Base-by-base conservation (phyloP, 1,284 basidiomycete genomes). In the Erythrobasidium hasegawianum region DNA sequence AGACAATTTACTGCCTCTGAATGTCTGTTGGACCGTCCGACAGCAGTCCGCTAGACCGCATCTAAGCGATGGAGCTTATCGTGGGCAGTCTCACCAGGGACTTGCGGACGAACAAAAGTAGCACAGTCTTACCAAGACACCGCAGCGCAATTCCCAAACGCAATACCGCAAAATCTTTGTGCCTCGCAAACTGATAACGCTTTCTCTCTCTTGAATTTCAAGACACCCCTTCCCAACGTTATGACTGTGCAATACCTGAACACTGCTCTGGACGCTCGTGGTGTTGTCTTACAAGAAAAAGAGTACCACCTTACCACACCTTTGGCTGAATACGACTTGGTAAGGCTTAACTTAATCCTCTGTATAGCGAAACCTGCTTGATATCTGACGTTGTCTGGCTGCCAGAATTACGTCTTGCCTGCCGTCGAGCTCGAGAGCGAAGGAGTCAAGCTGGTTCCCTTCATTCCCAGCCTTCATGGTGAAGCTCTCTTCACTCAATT, bases 241-340 rank as follows among this genome's bases (percentile, higher is more conserved):
- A n/a, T n/a, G n/a, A n/a, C n/a, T n/a, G 9, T 50, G 47, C 13
- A 8, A 24, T 61, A 62, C 52, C 53, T 40, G 20, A 62, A 62
- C 18, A 55, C 52, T 20, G 16, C 47, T 10, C 38, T 22, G 4
- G 52, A 33, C n/a, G 11, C 11, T 24, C 29, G n/a, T 9, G 20
- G 29, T 11, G 22, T 24, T 14, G 13, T 38, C 27, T n/a, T 62
- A 10, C 60, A 18, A 5, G 47, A 54, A 2, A 2, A 41, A n/a
- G 33, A 40, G 39, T 62, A 62, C 52, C 39, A 62, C 38, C 18
- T 18, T 11, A 16, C 20, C 24, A 56, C 60, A 10, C n/a, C 60
- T 26, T n/a, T 55, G 20, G 52, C 22, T 22, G 60, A 53, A 20
- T 62, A 62, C 47, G 60, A 62, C 22, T 41, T 62, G 8, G 60